Conservation (phyloP, 495 filamentous ascomycete genomes). For the Trichoderma asperelloides region DNA sequence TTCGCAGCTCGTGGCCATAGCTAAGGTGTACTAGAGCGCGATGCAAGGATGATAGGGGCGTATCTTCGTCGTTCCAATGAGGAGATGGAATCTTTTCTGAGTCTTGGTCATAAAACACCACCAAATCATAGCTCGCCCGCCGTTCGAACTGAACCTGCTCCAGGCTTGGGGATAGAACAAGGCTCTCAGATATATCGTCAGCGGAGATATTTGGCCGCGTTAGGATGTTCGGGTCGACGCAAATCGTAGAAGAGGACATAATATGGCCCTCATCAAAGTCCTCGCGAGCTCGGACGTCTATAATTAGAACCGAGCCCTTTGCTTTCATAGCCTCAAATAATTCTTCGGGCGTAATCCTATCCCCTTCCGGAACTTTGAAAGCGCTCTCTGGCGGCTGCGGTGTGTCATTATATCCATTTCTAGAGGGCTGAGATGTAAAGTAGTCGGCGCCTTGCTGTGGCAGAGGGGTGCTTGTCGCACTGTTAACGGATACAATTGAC, state of each 20-base stretch:
- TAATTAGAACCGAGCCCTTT: slow-evolving; percentile 57
- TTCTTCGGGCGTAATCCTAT: slow-evolving; percentile 54
- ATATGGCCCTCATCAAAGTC: slow-evolving; percentile 86
- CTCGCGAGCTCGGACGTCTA: slow-evolving; percentile 77
- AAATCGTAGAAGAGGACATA: slow-evolving; percentile 68
- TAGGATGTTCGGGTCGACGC: slow-evolving; percentile 74
- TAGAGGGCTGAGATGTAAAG: slow-evolving; percentile 16
- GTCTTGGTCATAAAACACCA: slow-evolving; percentile 83
- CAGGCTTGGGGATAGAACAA: slow-evolving; percentile 65
- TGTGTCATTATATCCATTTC: slow-evolving; percentile 16
- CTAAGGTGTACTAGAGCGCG: slow-evolving; percentile 77
- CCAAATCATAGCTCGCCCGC: slow-evolving; percentile 70
- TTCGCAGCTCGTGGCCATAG: slow-evolving; percentile 57
- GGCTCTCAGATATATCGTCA: slow-evolving; percentile 70
- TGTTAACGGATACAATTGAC: slow-evolving; percentile 29
- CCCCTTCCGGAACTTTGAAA: slow-evolving; percentile 46
- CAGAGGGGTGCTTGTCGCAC: slow-evolving; percentile 13
- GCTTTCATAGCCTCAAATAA: slow-evolving; percentile 55
- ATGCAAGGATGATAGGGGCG: slow-evolving; percentile 58
- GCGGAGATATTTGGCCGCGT: slow-evolving; percentile 72
- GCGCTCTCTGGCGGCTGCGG: slow-evolving; percentile 15
- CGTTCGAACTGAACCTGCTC: slow-evolving; percentile 68
- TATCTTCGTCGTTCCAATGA: slow-evolving; percentile 37
- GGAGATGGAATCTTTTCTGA: slow-evolving; percentile 39
- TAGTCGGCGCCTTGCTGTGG: slow-evolving; percentile 19